These are phyloP conservation scores for Phytophthora kernoviae DNA, from an alignment of 352 stramenopile species.

Conservation along the genomic window DNA sequence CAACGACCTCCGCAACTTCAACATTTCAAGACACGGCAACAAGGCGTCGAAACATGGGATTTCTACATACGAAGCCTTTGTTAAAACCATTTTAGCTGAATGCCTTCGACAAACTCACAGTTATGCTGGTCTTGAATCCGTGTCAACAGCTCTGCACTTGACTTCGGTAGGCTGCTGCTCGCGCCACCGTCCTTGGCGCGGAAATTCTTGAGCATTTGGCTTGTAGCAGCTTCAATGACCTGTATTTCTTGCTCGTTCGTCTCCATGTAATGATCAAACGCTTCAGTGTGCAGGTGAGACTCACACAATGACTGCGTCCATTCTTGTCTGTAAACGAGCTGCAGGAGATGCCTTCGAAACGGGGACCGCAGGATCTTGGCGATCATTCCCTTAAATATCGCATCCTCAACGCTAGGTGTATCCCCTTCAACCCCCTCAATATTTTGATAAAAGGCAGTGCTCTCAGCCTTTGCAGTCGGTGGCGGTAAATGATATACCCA, in stretches of 20 bases:
- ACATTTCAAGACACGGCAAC: too few species aligned
- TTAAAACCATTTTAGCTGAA: constrained; percentile 62
- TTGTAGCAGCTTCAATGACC: constrained; percentile 55
- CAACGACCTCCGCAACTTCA: background rate
- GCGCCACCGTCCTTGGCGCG: constrained; percentile 38
- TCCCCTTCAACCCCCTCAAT: background rate
- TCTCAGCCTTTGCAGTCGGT: constrained; percentile 15
- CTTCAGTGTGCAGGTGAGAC: constrained; percentile 54
- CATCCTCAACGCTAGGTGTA: background rate
- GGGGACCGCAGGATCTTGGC: constrained; percentile 59
- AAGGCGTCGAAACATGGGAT: too few species aligned
- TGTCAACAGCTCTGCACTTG: constrained; percentile 31
- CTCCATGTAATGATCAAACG: constrained; percentile 67
- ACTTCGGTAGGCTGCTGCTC: constrained; percentile 39
- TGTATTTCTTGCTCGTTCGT: constrained; percentile 58
- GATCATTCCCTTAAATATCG: constrained; percentile 37
- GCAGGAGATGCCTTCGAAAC: constrained; percentile 69
- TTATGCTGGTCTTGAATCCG: constrained; percentile 24
- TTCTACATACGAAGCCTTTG: background rate
- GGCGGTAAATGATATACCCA: constrained; percentile 63
- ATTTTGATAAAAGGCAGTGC: constrained; percentile 30
- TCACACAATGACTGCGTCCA: constrained; percentile 64
- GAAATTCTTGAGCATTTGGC: constrained; percentile 69
- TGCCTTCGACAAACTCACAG: constrained; percentile 22
- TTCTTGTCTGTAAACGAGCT: constrained; percentile 57